Percentiles rank a stretch among this genome's conserved stretches.
Evolutionary conservation across 768 basidiomycete species (phyloP).

Genomic region (Mycena crocata): DNA sequence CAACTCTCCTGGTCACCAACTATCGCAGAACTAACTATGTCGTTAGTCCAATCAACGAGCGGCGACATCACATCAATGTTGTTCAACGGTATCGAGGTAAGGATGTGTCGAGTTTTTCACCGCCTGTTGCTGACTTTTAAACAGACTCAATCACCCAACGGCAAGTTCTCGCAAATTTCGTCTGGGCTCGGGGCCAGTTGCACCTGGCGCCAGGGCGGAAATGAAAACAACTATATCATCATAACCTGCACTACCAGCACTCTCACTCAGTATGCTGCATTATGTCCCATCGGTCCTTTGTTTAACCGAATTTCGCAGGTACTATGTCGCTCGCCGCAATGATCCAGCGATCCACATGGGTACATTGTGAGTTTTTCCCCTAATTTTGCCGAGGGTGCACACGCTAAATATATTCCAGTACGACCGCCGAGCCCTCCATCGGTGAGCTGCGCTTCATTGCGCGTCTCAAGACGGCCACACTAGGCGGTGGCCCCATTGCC

Average conservation of each 20-base stretch:
- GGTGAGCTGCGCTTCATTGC: constrained; percentile 54
- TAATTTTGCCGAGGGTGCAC: background rate
- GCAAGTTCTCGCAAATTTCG: background rate
- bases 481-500: constrained; percentile 43
- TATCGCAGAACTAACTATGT: background rate
- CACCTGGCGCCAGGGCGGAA: constrained; percentile 41
- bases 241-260: constrained; percentile 51
- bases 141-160: background rate
- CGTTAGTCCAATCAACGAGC: constrained; percentile 43
- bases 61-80: constrained; percentile 52
- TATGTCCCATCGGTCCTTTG: constrained; percentile 21
- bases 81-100: constrained; percentile 49
- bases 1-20: background rate
- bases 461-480: constrained; percentile 41
- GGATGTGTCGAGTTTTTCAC: too few species aligned
- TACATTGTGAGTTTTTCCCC: constrained; percentile 41
- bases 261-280: constrained; percentile 43
- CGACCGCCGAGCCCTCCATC: constrained; percentile 48
- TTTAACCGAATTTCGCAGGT: background rate
- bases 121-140: background rate
- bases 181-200: constrained; percentile 50
- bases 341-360: constrained; percentile 54
- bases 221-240: constrained; percentile 49
- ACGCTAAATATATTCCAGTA: constrained; percentile 34
- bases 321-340: constrained; percentile 49